Conservation (phyloP, 2,329 filamentous ascomycete species). For the Penicillium sp. region DNA sequence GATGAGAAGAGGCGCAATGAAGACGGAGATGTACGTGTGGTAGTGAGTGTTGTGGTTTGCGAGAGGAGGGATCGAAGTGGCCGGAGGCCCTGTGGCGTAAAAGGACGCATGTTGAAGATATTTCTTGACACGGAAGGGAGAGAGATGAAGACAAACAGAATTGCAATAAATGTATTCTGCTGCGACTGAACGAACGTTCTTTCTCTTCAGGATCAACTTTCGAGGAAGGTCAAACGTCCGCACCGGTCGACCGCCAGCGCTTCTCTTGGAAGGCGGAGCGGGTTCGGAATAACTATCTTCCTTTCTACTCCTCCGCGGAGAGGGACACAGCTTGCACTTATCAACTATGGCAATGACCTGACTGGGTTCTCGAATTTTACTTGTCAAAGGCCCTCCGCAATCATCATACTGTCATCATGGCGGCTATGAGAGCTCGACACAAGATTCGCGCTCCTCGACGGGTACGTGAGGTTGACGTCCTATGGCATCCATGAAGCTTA, state of each 20-base stretch:
- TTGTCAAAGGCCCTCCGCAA: neutral
- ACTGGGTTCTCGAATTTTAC: neutral
- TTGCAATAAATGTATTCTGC: neutral
- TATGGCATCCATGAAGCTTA: constrained; percentile 13
- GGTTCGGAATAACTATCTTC: constrained; percentile 24
- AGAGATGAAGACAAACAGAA: neutral
- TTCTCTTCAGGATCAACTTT: neutral
- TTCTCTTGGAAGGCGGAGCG: constrained; percentile 14
- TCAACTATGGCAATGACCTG: neutral
- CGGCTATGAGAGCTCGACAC: constrained; percentile 59
- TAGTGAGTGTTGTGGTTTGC: constrained; percentile 25
- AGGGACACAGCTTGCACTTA: constrained; percentile 9
- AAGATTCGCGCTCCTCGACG: constrained; percentile 72
- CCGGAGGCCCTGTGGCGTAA: constrained; percentile 34
- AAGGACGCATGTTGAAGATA: constrained; percentile 27
- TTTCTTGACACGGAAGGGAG: neutral
- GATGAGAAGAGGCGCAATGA: constrained; percentile 32
- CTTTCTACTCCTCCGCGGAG: constrained; percentile 34
- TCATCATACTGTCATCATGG: constrained; percentile 47
- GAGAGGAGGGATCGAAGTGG: constrained; percentile 23
- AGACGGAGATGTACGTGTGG: constrained; percentile 21
- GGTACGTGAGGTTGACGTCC: constrained; percentile 55
- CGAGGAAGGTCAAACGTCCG: neutral
- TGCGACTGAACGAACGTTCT: neutral
- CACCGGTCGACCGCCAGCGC: neutral